Conservation (phyloP, 345 rosid genomes). For the Streptanthus diversifolius region DNA sequence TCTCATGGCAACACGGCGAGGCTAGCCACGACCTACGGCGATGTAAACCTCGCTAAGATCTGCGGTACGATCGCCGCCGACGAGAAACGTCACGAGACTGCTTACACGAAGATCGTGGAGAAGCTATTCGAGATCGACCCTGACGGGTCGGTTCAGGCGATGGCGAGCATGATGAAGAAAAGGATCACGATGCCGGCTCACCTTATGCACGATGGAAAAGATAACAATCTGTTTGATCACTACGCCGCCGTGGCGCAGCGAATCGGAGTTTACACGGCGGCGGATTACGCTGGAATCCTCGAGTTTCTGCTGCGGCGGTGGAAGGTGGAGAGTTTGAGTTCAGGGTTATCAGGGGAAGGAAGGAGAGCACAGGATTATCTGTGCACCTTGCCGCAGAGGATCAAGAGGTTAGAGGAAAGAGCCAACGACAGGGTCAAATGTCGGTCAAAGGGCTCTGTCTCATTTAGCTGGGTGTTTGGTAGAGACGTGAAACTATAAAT, state of each 20-base stretch:
- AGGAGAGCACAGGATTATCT: constrained; percentile 44
- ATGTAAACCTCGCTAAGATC: constrained; percentile 42
- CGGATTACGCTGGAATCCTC: constrained; percentile 49
- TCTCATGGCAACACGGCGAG: constrained; percentile 58
- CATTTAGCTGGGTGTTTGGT: constrained; percentile 54
- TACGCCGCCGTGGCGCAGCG: constrained; percentile 51
- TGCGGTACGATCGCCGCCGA: constrained; percentile 56
- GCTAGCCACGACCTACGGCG: constrained; percentile 41
- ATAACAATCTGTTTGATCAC: constrained; percentile 42
- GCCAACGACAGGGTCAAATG: constrained; percentile 37
- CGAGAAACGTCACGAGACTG: constrained; percentile 59
- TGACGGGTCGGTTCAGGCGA: constrained; percentile 40
- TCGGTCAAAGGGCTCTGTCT: constrained; percentile 24
- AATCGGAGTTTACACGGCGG: constrained; percentile 50
- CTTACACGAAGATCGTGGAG: constrained; percentile 48
- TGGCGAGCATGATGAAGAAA: constrained; percentile 58
- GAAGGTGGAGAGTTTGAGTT: constrained; percentile 43
- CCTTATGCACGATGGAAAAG: constrained; percentile 51
- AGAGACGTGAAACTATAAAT: constrained; percentile 30
- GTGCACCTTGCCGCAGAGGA: constrained; percentile 44
- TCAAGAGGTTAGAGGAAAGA: constrained; percentile 51
- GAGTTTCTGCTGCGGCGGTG: constrained; percentile 49
- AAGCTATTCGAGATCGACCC: constrained; percentile 57
- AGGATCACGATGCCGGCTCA: constrained; percentile 58
- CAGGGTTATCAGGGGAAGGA: constrained; percentile 45